Evolutionary conservation across 2,329 filamentous ascomycete species (phyloP).

Genomic region (Exophiala dermatitidis): DNA sequence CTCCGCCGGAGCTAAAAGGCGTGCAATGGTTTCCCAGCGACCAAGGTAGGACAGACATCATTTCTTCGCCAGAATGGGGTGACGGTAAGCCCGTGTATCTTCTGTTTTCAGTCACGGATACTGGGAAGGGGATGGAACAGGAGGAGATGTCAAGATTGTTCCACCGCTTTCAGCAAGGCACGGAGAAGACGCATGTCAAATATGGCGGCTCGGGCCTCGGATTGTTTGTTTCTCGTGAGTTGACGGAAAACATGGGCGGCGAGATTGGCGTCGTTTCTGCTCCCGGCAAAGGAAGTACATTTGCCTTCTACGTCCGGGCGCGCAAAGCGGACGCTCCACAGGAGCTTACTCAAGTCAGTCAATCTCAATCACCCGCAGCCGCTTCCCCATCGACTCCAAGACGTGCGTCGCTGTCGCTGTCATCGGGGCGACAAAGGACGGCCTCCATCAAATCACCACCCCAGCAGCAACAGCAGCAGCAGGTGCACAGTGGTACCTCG

Average conservation of each 20-base stretch:
- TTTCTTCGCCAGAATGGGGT: conserved; percentile 45
- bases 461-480: neutral
- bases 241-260: conserved; percentile 71
- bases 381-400: neutral
- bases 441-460: neutral
- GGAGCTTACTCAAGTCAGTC: neutral
- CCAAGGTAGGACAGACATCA: conserved; percentile 25
- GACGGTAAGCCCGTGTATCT: conserved; percentile 55
- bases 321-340: neutral
- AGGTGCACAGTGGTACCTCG: too few relatives aligned
- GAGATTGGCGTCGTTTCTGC: conserved; percentile 62
- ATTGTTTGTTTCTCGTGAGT: conserved; percentile 66
- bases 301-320: conserved; percentile 51
- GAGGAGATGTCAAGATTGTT: conserved; percentile 69
- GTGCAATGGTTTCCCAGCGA: conserved; percentile 16
- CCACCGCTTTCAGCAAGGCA: conserved; percentile 70
- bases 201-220: conserved; percentile 74
- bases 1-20: conserved; percentile 5
- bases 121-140: conserved; percentile 63
- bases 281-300: conserved; percentile 49
- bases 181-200: conserved; percentile 65
- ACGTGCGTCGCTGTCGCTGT: neutral
- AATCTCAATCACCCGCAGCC: neutral
- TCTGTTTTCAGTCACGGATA: conserved; percentile 67
- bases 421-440: neutral